Percentiles rank a stretch among this genome's conserved stretches.
Evolutionary conservation across 306 rosid species (phyloP).

Genomic region (Gillenia trifoliata): DNA sequence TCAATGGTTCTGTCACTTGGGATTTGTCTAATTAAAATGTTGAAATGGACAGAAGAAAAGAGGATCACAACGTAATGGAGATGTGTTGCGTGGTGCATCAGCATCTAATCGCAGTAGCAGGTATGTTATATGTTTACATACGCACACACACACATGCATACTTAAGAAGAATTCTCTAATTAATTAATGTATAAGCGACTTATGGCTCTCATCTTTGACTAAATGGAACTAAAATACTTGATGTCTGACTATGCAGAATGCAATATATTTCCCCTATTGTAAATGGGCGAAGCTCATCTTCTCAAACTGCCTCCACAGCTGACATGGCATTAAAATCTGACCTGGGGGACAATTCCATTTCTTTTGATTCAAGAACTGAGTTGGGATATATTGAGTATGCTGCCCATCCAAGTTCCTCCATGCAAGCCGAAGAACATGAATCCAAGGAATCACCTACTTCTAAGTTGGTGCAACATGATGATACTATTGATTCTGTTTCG

Average conservation of each 20-base stretch:
- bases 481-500: constrained; percentile 36
- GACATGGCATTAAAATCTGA: constrained; percentile 31
- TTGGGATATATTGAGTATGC: constrained; percentile 65
- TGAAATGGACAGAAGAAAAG: constrained; percentile 70
- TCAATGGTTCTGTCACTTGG: constrained; percentile 17
- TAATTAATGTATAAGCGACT: background rate
- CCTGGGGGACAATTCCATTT: constrained; percentile 44
- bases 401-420: constrained; percentile 47
- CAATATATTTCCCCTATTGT: constrained; percentile 22
- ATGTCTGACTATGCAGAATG: constrained; percentile 46
- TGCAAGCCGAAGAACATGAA: constrained; percentile 46
- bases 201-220: constrained; percentile 10
- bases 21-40: constrained; percentile 16
- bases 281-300: constrained; percentile 28
- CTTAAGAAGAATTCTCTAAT: background rate
- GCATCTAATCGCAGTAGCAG: constrained; percentile 56
- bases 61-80: constrained; percentile 50
- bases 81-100: constrained; percentile 46
- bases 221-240: constrained; percentile 23
- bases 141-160: background rate
- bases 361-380: constrained; percentile 62
- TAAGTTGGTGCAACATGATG: constrained; percentile 37
- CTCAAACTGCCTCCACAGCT: constrained; percentile 35
- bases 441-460: constrained; percentile 47
- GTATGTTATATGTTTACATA: constrained; percentile 32